Base-by-base conservation (phyloP, 2,329 filamentous ascomycete species). In the Phaeomoniella chlamydospora region DNA sequence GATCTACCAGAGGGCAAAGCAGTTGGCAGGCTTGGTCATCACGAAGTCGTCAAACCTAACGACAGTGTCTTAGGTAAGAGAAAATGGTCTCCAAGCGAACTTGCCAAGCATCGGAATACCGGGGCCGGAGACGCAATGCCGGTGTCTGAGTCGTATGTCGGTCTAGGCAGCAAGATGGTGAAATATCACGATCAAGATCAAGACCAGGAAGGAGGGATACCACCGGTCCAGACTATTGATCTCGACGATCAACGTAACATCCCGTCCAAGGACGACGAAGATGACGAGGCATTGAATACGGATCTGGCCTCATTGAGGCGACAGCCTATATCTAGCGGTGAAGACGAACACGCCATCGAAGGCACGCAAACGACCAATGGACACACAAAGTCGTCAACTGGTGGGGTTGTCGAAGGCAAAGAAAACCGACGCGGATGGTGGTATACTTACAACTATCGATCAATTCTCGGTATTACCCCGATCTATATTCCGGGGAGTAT, bases 381-480 rank as follows among this genome's bases (percentile, higher is more conserved):
- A 36, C 52, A 55, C 29, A 31, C 43, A 36, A 43, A 41, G 31
- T 39, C 41, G 37, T 40, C 47, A 18, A 40, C 11, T 17, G 14
- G 36, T 14, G 31, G 17, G 18, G 38, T 35, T 15, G 18, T 4
- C 14, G 34, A 31, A 9, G 41, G 6, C 22, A 31, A 43, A 45
- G 18, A 37, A 41, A 12, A 41, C 40, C 14, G 43, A 44, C 16
- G 36, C 41, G 11, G 49, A 49, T 11, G 49, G 61, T 96, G 86
- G 84, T 74, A 78, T 53, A 93, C 87, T 4, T 86, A 81, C 67
- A 92, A 93, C 58, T 98, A 96, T 59, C 72, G 87, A 39, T 83
- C 87, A n/a, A 86, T 98, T 47, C 65, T 98, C 41, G 90, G 87
- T 4, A 68, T 80, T 31, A 67, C 75, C 14, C 67, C 72, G 13